Percentiles rank a stretch among this genome's conserved stretches.
phyloP scores from a whole-genome alignment of 768 basidiomycete genomes.

The Exidia glandulosa region DNA sequence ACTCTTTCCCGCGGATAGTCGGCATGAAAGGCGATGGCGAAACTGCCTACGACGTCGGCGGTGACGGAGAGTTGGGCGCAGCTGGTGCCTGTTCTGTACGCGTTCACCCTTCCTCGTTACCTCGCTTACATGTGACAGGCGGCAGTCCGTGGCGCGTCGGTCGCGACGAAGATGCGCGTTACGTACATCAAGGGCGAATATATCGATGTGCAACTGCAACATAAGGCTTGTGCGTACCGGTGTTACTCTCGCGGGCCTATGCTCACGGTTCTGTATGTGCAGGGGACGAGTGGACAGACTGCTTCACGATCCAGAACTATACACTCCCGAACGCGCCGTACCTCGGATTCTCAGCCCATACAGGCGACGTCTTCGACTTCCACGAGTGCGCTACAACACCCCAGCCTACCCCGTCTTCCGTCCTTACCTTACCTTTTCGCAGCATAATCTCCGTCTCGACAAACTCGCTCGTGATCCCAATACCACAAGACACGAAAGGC shows the following conservation, averaged over 20 bases:
- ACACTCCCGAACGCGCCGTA: slow-evolving; percentile 60
- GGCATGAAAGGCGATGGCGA: slow-evolving; percentile 86
- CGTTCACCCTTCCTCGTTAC: not conserved
- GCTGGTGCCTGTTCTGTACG: slow-evolving; percentile 78
- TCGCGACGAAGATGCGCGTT: slow-evolving; percentile 80
- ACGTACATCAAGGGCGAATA: slow-evolving; percentile 75
- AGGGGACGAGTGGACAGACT: slow-evolving; percentile 92
- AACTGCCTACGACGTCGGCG: slow-evolving; percentile 65
- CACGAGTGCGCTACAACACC: slow-evolving; percentile 80
- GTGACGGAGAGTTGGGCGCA: slow-evolving; percentile 70
- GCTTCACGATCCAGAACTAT: slow-evolving; percentile 65
- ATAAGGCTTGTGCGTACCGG: slow-evolving; percentile 59
- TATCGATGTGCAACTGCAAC: slow-evolving; percentile 83
- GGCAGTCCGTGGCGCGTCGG: slow-evolving; percentile 77
- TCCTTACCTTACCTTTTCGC: slow-evolving; percentile 4
- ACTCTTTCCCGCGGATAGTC: slow-evolving; percentile 78
- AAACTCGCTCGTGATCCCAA: slow-evolving; percentile 60
- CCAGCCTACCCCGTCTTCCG: not conserved
- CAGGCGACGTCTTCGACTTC: slow-evolving; percentile 85
- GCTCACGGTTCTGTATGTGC: not conserved
- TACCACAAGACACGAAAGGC: slow-evolving; percentile 31
- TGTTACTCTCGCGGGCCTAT: not conserved
- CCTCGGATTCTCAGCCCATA: slow-evolving; percentile 87
- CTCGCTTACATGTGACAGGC: slow-evolving; percentile 36
- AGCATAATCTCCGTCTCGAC: slow-evolving; percentile 78